phyloP scores from a whole-genome alignment of 2,329 filamentous ascomycete species.

The Talaromyces sp. region DNA sequence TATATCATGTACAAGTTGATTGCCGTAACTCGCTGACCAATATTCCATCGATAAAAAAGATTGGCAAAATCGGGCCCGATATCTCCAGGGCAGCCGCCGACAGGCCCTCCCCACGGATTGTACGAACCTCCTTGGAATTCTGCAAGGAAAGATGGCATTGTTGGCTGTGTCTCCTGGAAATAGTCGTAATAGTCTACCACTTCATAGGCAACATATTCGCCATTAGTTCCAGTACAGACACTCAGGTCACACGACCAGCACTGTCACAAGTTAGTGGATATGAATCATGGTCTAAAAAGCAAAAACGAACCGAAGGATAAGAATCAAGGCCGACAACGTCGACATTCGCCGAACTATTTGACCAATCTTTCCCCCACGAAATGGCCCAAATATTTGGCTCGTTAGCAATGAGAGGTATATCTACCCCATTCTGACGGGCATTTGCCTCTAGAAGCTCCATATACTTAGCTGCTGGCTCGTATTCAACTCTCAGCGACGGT shows the following conservation, averaged over 20 bases:
- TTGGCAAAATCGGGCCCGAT: slow-evolving; percentile 60
- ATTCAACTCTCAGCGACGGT: slow-evolving; percentile 25
- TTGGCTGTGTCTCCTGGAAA: slow-evolving; percentile 45
- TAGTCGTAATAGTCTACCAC: slow-evolving; percentile 48
- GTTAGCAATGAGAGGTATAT: slow-evolving; percentile 72
- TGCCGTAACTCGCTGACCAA: slow-evolving; percentile 57
- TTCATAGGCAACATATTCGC: slow-evolving; percentile 55
- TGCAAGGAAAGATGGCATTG: slow-evolving; percentile 19
- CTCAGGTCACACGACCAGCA: slow-evolving; percentile 64
- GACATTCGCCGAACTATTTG: slow-evolving; percentile 51
- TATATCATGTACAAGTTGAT: slow-evolving; percentile 63
- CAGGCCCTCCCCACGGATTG: slow-evolving; percentile 71
- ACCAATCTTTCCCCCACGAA: slow-evolving; percentile 61
- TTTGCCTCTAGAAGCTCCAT: slow-evolving; percentile 69
- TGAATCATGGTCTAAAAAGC: neutral
- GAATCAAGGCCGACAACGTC: slow-evolving; percentile 66
- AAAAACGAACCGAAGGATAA: slow-evolving; percentile 48
- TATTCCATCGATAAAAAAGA: slow-evolving; percentile 61
- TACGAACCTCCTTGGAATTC: slow-evolving; percentile 68
- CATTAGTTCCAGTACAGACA: slow-evolving; percentile 60
- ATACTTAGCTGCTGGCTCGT: slow-evolving; percentile 61
- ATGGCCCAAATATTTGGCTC: slow-evolving; percentile 61
- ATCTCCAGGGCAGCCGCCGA: slow-evolving; percentile 53
- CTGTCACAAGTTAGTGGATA: slow-evolving; percentile 4
- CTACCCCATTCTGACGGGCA: slow-evolving; percentile 62